A percentile compares a stretch with the other conserved stretches of the same genome.
phyloP scores from a whole-genome alignment of 2,329 filamentous ascomycete genomes.

The Xylariaceae sp. region DNA sequence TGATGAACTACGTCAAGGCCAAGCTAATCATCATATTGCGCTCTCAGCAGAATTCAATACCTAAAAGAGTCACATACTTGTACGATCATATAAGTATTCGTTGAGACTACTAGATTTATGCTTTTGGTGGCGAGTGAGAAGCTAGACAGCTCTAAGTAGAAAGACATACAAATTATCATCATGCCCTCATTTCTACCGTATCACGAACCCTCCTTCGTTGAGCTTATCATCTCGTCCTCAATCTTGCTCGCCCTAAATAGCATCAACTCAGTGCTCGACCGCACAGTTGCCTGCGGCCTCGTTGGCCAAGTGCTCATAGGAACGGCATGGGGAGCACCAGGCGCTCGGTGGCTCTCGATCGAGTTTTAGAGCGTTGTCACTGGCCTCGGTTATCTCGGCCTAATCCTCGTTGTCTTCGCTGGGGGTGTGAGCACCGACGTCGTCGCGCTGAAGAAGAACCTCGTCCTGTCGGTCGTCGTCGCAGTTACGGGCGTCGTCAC shows the following conservation, averaged over 20 bases:
- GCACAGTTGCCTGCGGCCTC: conserved; percentile 70
- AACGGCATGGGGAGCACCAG: conserved; percentile 72
- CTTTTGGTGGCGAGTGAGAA: too few species aligned
- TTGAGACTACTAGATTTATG: too few species aligned
- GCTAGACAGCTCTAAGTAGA: neutral
- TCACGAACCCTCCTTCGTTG: conserved; percentile 65
- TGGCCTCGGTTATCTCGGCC: conserved; percentile 74
- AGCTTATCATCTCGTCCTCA: conserved; percentile 64
- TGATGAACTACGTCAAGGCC: too few species aligned
- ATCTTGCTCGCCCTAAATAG: conserved; percentile 69
- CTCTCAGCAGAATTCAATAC: too few species aligned
- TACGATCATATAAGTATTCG: too few species aligned
- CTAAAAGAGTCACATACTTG: too few species aligned
- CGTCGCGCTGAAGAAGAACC: conserved; percentile 61
- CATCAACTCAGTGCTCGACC: conserved; percentile 62
- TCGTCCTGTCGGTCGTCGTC: conserved; percentile 64
- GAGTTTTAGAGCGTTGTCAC: conserved; percentile 54
- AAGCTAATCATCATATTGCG: too few species aligned
- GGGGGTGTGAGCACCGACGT: conserved; percentile 65
- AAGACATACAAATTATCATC: conserved; percentile 1
- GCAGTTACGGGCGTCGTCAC: conserved; percentile 67
- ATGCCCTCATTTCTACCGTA: conserved; percentile 54
- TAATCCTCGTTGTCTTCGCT: conserved; percentile 72
- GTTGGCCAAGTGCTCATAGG: conserved; percentile 75
- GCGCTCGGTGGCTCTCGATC: conserved; percentile 61